Base-by-base conservation (phyloP, 1,284 basidiomycete genomes). In the Inonotus obliquus region DNA sequence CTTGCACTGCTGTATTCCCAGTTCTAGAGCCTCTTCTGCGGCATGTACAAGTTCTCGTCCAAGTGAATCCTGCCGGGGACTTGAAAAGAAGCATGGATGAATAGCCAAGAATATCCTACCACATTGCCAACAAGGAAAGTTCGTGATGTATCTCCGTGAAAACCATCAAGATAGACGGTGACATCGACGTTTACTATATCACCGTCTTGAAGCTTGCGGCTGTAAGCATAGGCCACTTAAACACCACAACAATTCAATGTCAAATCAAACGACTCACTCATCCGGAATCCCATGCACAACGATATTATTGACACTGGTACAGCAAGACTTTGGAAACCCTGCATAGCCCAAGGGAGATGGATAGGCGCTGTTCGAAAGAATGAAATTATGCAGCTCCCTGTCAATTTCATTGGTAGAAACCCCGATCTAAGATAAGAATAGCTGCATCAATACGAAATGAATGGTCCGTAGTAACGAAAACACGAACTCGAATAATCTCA, bases 151-250 rank as follows among this genome's bases (percentile, higher is more conserved):
- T 96, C 93, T 0, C 93, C 93, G 68, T 96, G 92, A 72, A 85
- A 93, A 1, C 90, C 89, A 59, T 89, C 75, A 25, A 86, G 75
- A 70, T 83, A 94, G 5, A 94, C 79, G 0, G 93, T 95, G 3
- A 96, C 74, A 72, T 96, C 93, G 44, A 96, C 78, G 69, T 94
- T 94, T 67, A 96, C 76, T 51, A 95, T 89, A 68, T 96, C 93
- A 1, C 88, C 87, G 55, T 90, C 78, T 70, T 87, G 80, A 2
- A 95, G 79, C 0, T 83, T 84, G n/a, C 91, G 89, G 62, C 92
- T 94, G 61, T 64, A 58, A 44, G 45, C 21, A 3, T 44, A 2
- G 39, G 19, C 3, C 32, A 37, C 1, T 19, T 44, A n/a, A 37
- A 55, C 10, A 29, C 19, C 27, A 57, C 19, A 41, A 56, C 5